Evolutionary conservation across 1,284 basidiomycete genomes (phyloP).

Genomic region (Trichosporon coremiiforme): DNA sequence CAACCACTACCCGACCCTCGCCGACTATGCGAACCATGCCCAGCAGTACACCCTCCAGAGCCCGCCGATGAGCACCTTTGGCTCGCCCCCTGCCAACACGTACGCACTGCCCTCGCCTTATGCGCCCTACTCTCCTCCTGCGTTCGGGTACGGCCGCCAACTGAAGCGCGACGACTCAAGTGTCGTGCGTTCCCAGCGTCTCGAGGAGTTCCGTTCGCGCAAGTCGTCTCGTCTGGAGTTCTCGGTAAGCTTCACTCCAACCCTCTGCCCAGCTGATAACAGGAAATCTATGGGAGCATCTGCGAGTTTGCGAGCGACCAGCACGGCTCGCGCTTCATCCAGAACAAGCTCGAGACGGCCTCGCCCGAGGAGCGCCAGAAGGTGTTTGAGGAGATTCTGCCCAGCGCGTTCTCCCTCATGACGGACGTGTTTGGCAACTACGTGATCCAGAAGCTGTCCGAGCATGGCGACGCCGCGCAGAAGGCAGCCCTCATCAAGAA

Average conservation of each 20-base stretch:
- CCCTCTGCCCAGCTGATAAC: slow-evolving; percentile 11
- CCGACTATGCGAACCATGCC: slow-evolving; percentile 9
- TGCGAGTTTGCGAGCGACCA: slow-evolving; percentile 95
- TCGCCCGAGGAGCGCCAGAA: slow-evolving; percentile 73
- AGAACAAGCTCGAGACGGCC: slow-evolving; percentile 78
- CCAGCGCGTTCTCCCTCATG: slow-evolving; percentile 76
- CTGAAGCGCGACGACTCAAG: slow-evolving; percentile 27
- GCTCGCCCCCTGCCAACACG: slow-evolving; percentile 18
- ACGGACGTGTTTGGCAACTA: slow-evolving; percentile 98
- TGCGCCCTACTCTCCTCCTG: slow-evolving; percentile 22
- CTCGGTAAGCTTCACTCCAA: slow-evolving; percentile 60
- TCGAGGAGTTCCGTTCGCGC: slow-evolving; percentile 84
- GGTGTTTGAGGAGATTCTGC: slow-evolving; percentile 90
- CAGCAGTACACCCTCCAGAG: slow-evolving; percentile 22
- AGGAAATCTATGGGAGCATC: slow-evolving; percentile 79
- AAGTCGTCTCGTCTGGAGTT: slow-evolving; percentile 77
- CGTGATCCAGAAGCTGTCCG: slow-evolving; percentile 92
- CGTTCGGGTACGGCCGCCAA: slow-evolving; percentile 11
- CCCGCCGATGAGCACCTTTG: slow-evolving; percentile 19
- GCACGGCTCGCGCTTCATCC: slow-evolving; percentile 86
- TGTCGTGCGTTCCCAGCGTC: slow-evolving; percentile 64
- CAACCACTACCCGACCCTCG: slow-evolving; percentile 3
- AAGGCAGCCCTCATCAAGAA: slow-evolving; percentile 70
- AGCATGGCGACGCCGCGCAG: slow-evolving; percentile 78
- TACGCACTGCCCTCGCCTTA: slow-evolving; percentile 39